A percentile compares a stretch with the other conserved stretches of the same genome.
These are phyloP conservation scores for Penicillium ochrochloron DNA, from an alignment of 495 filamentous ascomycete species.

Conservation along the genomic window DNA sequence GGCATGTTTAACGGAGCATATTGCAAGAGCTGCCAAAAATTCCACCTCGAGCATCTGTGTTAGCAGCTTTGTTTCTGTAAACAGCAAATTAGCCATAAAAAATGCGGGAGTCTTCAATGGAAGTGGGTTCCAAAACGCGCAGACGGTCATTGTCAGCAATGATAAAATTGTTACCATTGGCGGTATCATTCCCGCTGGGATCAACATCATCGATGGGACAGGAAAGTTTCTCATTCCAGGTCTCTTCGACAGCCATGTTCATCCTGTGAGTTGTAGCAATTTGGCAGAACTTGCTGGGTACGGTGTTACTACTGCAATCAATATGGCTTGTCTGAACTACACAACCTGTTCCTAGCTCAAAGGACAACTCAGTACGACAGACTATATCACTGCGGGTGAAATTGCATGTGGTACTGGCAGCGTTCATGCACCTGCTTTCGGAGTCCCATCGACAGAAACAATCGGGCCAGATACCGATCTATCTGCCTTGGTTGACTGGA, in stretches of 20 bases:
- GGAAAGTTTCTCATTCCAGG: not conserved
- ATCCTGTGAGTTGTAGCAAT: not conserved
- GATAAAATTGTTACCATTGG: not conserved
- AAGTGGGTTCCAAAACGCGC: not conserved
- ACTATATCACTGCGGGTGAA: not conserved
- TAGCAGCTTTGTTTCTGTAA: not conserved
- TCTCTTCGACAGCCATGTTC: not conserved
- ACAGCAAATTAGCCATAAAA: not conserved
- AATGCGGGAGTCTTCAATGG: not conserved
- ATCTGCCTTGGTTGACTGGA: not conserved
- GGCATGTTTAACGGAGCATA: not conserved
- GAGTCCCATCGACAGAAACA: not conserved
- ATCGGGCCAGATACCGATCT: not conserved
- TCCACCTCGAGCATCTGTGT: not conserved
- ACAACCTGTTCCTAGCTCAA: not conserved
- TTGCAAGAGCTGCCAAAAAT: not conserved
- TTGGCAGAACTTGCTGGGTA: not conserved
- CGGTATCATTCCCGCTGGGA: not conserved
- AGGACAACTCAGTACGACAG: not conserved
- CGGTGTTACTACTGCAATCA: conserved; percentile 3
- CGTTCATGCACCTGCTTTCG: not conserved
- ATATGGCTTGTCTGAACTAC: conserved; percentile 1
- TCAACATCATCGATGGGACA: not conserved
- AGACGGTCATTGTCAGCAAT: not conserved
- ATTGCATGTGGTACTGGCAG: not conserved